Percentiles rank a stretch among this genome's conserved stretches.
Evolutionary conservation across 208 protist species (phyloP).

Genomic region (Polymyxa betae): DNA sequence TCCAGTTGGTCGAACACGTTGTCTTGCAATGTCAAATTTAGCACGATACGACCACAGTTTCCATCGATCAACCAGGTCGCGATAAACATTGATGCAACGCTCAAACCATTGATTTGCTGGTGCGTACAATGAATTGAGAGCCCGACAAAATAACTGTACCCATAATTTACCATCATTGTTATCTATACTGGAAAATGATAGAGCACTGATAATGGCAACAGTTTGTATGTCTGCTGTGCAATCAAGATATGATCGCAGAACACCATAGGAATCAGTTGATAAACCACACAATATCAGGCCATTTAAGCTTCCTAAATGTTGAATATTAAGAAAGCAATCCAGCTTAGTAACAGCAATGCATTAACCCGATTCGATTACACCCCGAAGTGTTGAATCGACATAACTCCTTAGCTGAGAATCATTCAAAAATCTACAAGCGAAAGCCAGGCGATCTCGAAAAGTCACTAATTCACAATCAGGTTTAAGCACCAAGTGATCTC

Average conservation of each 20-base stretch:
- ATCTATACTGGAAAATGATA: too few relatives aligned
- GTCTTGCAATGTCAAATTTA: conserved; percentile 35
- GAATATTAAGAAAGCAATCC: background rate
- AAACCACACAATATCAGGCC: background rate
- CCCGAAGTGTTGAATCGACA: background rate
- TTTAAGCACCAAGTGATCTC: background rate
- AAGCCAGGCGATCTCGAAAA: conserved; percentile 13
- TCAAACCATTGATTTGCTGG: background rate
- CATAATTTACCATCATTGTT: too few relatives aligned
- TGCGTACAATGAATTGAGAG: background rate
- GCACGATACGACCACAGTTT: conserved; percentile 5
- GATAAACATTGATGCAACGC: background rate
- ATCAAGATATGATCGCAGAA: background rate
- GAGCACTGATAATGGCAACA: background rate
- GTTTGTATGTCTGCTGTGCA: conserved; percentile 14
- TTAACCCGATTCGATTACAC: background rate
- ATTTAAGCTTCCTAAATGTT: background rate
- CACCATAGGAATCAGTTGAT: background rate
- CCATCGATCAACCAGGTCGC: conserved; percentile 11
- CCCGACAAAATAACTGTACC: too few relatives aligned
- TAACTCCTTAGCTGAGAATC: background rate
- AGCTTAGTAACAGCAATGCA: background rate
- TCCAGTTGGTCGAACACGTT: background rate
- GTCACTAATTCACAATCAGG: background rate
- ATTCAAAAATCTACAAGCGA: conserved; percentile 35